A percentile compares a stretch with the other conserved stretches of the same genome.
These are phyloP conservation scores for Suillus occidentalis DNA, from an alignment of 768 basidiomycete genomes.

Conservation along the genomic window DNA sequence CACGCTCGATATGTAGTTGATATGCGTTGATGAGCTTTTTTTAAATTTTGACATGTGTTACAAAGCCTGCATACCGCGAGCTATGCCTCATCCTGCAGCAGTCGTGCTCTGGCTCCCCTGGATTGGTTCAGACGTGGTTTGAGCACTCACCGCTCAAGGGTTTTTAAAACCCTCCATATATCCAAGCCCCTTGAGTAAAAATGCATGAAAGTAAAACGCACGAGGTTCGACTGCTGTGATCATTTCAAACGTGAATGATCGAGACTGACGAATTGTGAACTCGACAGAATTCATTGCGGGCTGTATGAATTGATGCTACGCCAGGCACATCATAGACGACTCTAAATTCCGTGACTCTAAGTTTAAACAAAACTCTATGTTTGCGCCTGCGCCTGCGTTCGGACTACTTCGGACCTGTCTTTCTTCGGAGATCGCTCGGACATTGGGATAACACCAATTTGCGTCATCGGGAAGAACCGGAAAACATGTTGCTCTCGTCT, in stretches of 20 bases:
- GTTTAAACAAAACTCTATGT: background rate
- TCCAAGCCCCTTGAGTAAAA: background rate
- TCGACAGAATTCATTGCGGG: background rate
- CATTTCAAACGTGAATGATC: background rate
- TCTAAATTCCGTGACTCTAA: background rate
- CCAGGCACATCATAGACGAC: background rate
- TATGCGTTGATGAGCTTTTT: background rate
- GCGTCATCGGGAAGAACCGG: background rate
- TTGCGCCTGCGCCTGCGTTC: background rate
- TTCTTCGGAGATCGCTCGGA: background rate
- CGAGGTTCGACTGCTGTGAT: background rate
- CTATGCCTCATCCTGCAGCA: background rate
- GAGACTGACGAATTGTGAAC: background rate
- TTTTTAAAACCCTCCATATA: background rate
- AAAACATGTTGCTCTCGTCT: background rate
- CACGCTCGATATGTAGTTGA: background rate
- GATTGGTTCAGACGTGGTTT: background rate
- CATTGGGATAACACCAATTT: background rate
- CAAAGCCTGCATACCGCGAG: background rate
- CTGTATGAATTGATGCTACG: background rate
- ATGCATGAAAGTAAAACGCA: background rate
- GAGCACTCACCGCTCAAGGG: background rate
- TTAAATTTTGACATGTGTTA: background rate
- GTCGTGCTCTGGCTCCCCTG: background rate
- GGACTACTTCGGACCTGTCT: background rate